Percentiles rank a stretch among this genome's conserved stretches.
These are phyloP conservation scores for Volvariella volvacea DNA, from an alignment of 1,284 basidiomycete species.

Conservation along the genomic window DNA sequence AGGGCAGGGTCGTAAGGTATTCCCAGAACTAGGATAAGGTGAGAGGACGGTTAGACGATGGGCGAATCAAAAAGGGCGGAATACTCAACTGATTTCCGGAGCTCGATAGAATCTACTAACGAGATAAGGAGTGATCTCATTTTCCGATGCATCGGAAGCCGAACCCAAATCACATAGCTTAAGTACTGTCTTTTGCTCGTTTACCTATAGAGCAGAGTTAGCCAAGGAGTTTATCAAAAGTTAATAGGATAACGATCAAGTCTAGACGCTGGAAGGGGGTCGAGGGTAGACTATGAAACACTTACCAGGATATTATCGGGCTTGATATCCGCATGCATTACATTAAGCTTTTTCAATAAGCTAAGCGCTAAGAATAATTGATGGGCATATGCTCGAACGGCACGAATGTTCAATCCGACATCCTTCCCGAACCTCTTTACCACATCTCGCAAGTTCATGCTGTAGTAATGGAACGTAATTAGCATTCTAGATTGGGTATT, in stretches of 20 bases:
- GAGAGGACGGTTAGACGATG: constrained; percentile 5
- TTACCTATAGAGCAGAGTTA: constrained; percentile 55
- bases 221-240: neutral
- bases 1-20: constrained; percentile 91
- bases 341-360: constrained; percentile 80
- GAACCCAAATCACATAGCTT: constrained; percentile 98
- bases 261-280: no score
- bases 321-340: constrained; percentile 99
- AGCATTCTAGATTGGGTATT: constrained; percentile 3
- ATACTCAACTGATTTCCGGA: constrained; percentile 88
- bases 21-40: constrained; percentile 68
- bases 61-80: constrained; percentile 5
- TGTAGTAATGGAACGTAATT: constrained; percentile 21
- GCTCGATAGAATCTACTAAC: constrained; percentile 98
- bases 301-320: constrained; percentile 91
- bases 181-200: constrained; percentile 88
- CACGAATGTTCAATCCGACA: constrained; percentile 91
- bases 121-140: constrained; percentile 97
- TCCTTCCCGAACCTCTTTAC: constrained; percentile 99
- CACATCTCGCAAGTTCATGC: constrained; percentile 97
- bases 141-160: constrained; percentile 88
- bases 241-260: neutral
- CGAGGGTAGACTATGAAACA: no score
- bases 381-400: constrained; percentile 96
- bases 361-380: constrained; percentile 90